Evolutionary conservation across 805 yeast species (phyloP), one percentile per base, ranked within the genome.

Genomic region (Hanseniaspora nectarophila): DNA sequence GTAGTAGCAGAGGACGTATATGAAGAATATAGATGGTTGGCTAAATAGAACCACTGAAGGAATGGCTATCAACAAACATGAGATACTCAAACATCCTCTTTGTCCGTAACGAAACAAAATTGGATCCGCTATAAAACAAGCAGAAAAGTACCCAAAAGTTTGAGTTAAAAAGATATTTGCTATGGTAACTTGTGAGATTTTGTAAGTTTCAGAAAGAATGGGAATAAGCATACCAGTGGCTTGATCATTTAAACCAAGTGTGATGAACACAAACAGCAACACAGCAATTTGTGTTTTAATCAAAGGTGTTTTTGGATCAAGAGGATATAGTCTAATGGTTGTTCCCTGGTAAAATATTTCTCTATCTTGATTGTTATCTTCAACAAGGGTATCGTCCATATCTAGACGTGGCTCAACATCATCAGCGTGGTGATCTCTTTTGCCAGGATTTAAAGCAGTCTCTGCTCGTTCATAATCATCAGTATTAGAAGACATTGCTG

Each of bases 181-280:
- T 4, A 65, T 63, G 16, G 51, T 50, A 1, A 60, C 63, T 26
- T 56, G 55, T 0, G 67, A 57, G 6, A 62, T 56, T 1, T 58
- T 49, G 46, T 65, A 66, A 37, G 59, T 52, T 32, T 58, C 58
- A 2, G 60, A 59, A 8, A 66, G 54, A 2, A 63, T 59, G 1
- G 70, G 70, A 26, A 65, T 58, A 16, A 66, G 51, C n/a, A 67
- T 59, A 1, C 70, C 70, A 1, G 63, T 60, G 5, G 62, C 55
- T 46, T 66, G 68, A 49, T 66, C 69, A 45, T 63, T 66, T 39
- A 66, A 46, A 1, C 70, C 70, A 51, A 65, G 62, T 1, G 63
- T 63, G 5, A 58, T 34, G 44, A 66, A 66, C n/a, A 49, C 37
- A 16, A 49, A 28, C 5, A 49, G 43, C 5, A 24, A 15, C 9